These are phyloP conservation scores for Suillus paluster DNA, from an alignment of 768 basidiomycete genomes.

Conservation along the genomic window DNA sequence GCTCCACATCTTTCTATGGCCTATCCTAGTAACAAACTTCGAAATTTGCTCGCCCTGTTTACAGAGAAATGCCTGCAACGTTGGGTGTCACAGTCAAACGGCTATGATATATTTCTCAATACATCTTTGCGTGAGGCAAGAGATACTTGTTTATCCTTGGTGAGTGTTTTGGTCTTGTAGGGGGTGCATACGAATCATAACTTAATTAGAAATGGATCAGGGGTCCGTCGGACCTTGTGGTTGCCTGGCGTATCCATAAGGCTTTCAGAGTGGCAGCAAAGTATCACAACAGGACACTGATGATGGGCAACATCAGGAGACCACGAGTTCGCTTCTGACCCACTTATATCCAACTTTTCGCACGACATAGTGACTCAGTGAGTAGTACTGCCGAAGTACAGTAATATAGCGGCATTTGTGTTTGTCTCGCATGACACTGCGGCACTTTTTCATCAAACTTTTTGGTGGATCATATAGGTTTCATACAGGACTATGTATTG, in stretches of 20 bases:
- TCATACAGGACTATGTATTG: not conserved
- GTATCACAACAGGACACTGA: too few species aligned
- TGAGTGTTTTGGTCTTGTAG: constrained; percentile 9
- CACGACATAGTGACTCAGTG: too few species aligned
- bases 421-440: not conserved
- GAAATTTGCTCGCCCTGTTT: not conserved
- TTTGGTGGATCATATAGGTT: not conserved
- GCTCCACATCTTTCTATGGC: not conserved
- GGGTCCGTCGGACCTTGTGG: not conserved
- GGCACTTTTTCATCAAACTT: not conserved
- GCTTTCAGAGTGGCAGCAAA: not conserved
- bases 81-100: not conserved
- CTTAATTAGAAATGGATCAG: not conserved
- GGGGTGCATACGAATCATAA: not conserved
- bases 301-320: too few species aligned
- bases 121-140: not conserved
- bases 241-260: not conserved
- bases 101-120: not conserved
- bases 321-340: too few species aligned
- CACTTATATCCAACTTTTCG: too few species aligned
- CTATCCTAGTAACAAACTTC: not conserved
- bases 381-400: too few species aligned
- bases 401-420: not conserved
- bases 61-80: not conserved
- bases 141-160: constrained; percentile 16